A percentile compares a stretch with the other conserved stretches of the same genome.
phyloP scores from a whole-genome alignment of 108 stramenopile genomes.

The Cyclostephanos invisitatus region DNA sequence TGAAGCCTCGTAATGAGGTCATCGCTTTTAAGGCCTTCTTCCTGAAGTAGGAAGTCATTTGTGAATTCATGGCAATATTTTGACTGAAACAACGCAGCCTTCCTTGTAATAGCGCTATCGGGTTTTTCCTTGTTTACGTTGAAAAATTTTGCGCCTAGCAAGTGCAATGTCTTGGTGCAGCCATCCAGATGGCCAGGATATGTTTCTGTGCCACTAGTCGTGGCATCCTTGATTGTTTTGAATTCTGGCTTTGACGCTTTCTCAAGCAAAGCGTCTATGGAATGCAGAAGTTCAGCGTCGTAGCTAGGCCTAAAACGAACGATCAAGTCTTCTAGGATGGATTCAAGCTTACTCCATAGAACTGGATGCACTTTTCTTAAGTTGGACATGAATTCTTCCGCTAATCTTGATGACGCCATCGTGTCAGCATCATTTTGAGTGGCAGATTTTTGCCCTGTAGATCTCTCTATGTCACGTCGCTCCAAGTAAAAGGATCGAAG shows the following conservation, averaged over 20 bases:
- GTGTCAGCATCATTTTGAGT: conserved; percentile 29
- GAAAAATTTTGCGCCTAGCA: conserved; percentile 79
- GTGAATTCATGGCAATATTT: conserved; percentile 71
- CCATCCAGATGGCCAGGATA: conserved; percentile 56
- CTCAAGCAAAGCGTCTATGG: conserved; percentile 79
- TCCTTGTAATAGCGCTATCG: conserved; percentile 53
- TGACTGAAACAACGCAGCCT: conserved; percentile 71
- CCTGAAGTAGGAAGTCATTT: conserved; percentile 54
- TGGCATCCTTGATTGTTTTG: conserved; percentile 8
- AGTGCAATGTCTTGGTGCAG: conserved; percentile 62
- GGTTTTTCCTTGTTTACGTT: conserved; percentile 53
- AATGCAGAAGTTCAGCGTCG: conserved; percentile 89
- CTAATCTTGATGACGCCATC: conserved; percentile 51
- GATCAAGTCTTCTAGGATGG: conserved; percentile 91
- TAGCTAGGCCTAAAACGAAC: conserved; percentile 88
- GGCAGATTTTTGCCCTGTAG: conserved; percentile 55
- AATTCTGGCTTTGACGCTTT: conserved; percentile 56
- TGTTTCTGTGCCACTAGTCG: conserved; percentile 48
- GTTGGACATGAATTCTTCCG: conserved; percentile 88
- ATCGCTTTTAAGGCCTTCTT: conserved; percentile 9
- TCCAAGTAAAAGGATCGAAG: conserved; percentile 85
- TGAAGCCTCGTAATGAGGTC: conserved; percentile 61
- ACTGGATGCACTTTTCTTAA: conserved; percentile 84
- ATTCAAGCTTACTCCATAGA: conserved; percentile 87
- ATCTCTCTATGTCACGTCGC: conserved; percentile 80